Base-by-base conservation (phyloP, 1,284 basidiomycete genomes). In the Pisolithus thermaeus region DNA sequence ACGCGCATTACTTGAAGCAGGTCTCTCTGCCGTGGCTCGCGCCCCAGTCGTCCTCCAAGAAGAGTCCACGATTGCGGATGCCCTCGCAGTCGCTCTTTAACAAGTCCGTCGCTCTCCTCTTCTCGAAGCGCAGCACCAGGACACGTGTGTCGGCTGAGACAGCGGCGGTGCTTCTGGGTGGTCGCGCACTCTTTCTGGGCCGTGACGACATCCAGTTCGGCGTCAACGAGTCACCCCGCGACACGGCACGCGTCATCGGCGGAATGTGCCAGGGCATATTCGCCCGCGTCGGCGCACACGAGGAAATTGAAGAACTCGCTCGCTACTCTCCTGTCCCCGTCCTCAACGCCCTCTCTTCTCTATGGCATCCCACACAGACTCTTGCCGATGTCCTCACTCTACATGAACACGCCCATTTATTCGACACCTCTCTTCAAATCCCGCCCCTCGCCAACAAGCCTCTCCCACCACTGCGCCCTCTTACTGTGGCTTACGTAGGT, bases 211-310 rank as follows among this genome's bases (percentile, higher is more conserved):
- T 98, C 54, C 96, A 99, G 64, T 76, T 99, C 30, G 96, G 96
- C 49, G 95, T 98, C 32, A 99, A 98, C 69, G 96, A 99, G 78
- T 84, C 75, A 40, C 68, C 86, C 18, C 77, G 88, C 46, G 97
- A 99, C 72, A 86, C 90, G 0, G 88, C 92, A 12, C 79, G 88
- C 18, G 91, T 99, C 14, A 81, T 97, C 56, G 87, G 91, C 18
- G 90, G 91, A 16, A 97, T 99, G 95, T 90, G 87, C 51, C 88
- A 98, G 69, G 97, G 96, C 18, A 92, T 99, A 58, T 97, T 99
- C 74, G 97, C 96, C 20, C 86, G 97, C 45, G 96, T 99, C 1
- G 92, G 90, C 6, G 87, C 81, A 11, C 96, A 99, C 69, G 77
- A 79, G 3, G 96, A 99, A 66, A 87, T 99, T 51, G 94, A 96